phyloP scores from a whole-genome alignment of 495 filamentous ascomycete genomes.

The Jackrogersella multiformis region DNA sequence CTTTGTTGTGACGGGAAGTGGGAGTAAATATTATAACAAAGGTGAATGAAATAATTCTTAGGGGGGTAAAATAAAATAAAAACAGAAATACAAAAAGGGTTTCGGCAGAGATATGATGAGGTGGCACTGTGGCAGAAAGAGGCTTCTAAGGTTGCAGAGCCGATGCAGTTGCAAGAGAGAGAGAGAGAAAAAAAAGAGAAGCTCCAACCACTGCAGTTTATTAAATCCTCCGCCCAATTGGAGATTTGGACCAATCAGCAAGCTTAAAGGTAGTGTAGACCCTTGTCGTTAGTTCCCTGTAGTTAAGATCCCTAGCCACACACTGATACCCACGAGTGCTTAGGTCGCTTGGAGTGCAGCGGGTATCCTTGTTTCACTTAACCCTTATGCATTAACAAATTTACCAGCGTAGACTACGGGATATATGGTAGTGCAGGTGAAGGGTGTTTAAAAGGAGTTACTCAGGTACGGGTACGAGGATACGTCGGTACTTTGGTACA shows the following conservation, averaged over 20 bases:
- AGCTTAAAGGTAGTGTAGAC: conserved; percentile 17
- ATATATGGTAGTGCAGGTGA: conserved; percentile 11
- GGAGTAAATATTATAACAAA: not conserved
- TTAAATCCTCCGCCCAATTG: conserved; percentile 42
- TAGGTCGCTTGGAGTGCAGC: conserved; percentile 12
- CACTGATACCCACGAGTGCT: conserved; percentile 29
- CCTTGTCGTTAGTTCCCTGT: conserved; percentile 30
- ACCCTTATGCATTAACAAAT: conserved; percentile 20
- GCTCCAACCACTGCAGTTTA: conserved; percentile 32
- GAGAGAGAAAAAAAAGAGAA: conserved; percentile 22
- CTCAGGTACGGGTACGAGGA: conserved; percentile 25
- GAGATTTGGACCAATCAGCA: conserved; percentile 26
- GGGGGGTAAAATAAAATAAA: not conserved
- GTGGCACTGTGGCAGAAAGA: conserved; percentile 25
- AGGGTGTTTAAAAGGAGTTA: conserved; percentile 20
- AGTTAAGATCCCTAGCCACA: conserved; percentile 33
- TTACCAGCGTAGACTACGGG: not conserved
- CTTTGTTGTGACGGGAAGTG: not conserved
- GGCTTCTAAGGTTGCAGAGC: conserved; percentile 37
- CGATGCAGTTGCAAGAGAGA: conserved; percentile 28
- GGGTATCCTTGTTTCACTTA: conserved; percentile 25
- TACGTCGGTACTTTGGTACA: conserved; percentile 18
- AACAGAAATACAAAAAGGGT: not conserved
- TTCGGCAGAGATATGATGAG: conserved; percentile 26
- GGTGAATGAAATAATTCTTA: not conserved